Conservation (phyloP, 805 yeast genomes). For the Blastobotrys parvus region DNA sequence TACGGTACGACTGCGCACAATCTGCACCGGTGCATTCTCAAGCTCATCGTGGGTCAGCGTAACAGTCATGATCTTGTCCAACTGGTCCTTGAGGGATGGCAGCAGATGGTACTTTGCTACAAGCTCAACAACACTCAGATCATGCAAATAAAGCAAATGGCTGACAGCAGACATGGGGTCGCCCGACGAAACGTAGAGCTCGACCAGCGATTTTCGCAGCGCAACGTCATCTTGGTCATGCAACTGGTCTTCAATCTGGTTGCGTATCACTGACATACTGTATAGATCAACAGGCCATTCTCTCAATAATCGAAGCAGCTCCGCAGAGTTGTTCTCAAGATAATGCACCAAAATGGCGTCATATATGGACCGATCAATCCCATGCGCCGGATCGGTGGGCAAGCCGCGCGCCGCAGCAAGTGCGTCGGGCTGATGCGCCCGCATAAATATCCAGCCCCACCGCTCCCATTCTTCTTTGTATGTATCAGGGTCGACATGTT, state of each 20-base stretch:
- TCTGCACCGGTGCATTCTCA: constrained; percentile 36
- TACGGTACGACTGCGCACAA: constrained; percentile 33
- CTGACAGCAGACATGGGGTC: constrained; percentile 57
- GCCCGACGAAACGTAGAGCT: constrained; percentile 47
- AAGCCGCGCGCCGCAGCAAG: constrained; percentile 42
- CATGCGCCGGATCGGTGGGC: constrained; percentile 41
- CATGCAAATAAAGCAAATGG: constrained; percentile 51
- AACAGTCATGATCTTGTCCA: constrained; percentile 37
- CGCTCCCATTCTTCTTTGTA: constrained; percentile 48
- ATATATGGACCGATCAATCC: constrained; percentile 33
- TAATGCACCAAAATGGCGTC: constrained; percentile 41
- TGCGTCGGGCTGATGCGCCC: constrained; percentile 36
- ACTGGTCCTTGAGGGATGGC: constrained; percentile 33
- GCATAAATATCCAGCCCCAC: constrained; percentile 49
- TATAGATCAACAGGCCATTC: constrained; percentile 54
- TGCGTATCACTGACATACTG: constrained; percentile 37
- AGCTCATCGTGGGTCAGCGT: constrained; percentile 26
- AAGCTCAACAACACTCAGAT: constrained; percentile 46
- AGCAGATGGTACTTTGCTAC: constrained; percentile 58
- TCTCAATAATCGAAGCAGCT: constrained; percentile 37
- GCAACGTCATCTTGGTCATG: constrained; percentile 19
- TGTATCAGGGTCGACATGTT: constrained; percentile 16
- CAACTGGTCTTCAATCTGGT: constrained; percentile 25
- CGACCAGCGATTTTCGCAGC: constrained; percentile 21
- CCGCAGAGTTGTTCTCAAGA: constrained; percentile 30